These are phyloP conservation scores for Colletotrichum acutatum DNA, from an alignment of 2,329 filamentous ascomycete species.

Conservation along the genomic window DNA sequence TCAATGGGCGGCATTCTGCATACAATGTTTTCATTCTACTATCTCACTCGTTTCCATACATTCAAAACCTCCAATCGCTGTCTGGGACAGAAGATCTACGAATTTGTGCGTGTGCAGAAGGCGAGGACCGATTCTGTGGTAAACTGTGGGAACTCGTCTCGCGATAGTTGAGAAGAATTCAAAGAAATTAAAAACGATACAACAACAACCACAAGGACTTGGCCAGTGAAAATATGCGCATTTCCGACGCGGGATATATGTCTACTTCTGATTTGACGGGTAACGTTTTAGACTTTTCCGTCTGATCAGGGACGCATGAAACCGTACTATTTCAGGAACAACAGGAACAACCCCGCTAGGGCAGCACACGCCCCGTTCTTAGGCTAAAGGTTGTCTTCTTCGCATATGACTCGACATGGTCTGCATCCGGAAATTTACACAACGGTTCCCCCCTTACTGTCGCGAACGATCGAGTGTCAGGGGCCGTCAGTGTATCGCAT, in stretches of 20 bases:
- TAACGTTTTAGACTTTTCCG: slow-evolving; percentile 7
- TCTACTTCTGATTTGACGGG: slow-evolving; percentile 10
- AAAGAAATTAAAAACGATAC: background rate
- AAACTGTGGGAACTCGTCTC: background rate
- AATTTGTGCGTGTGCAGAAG: background rate
- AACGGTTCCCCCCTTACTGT: background rate
- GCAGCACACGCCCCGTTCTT: background rate
- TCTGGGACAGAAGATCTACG: background rate
- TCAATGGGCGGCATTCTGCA: background rate
- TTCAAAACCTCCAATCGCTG: background rate
- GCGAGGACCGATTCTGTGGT: no score
- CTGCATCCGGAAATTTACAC: background rate
- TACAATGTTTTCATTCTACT: background rate
- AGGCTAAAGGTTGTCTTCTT: background rate
- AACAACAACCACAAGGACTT: background rate
- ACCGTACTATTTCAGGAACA: background rate
- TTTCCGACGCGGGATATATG: background rate
- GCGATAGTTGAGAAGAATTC: background rate
- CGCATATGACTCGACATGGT: slow-evolving; percentile 2
- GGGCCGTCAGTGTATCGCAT: background rate
- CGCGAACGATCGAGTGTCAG: no score
- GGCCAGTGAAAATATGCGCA: background rate
- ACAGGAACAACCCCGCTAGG: background rate
- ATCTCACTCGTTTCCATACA: background rate
- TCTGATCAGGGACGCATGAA: slow-evolving; percentile 15